Base-by-base conservation (phyloP, 2,329 filamentous ascomycete species). In the Acrocalymma vagum region DNA sequence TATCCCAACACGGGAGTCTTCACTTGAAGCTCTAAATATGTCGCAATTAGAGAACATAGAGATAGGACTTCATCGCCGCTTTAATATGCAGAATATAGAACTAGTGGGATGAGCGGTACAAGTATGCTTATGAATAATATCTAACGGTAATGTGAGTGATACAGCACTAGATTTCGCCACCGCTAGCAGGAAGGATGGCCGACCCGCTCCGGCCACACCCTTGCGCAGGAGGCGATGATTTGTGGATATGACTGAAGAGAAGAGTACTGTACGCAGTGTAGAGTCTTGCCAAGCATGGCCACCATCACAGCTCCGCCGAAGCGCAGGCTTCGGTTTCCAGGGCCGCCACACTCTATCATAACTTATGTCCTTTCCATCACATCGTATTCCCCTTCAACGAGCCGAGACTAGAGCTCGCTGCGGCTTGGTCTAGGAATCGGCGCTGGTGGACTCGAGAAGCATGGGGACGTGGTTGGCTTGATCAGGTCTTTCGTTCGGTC, bases 261-360 rank as follows among this genome's bases (percentile, higher is more conserved):
- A 50, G 23, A 44, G 25, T 29, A 43, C 38, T 34, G 23, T 33
- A 42, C 46, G 42, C 39, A 43, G 42, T 29, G 25, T 38, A 39
- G 38, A 36, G 42, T 41, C 45, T 38, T 42, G 37, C 26, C 10
- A 42, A 36, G 35, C 27, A 37, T 36, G 30, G 45, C 29, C n/a
- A n/a, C n/a, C n/a, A n/a, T n/a, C n/a, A n/a, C n/a, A n/a, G n/a
- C n/a, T 48, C 45, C 39, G 18, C 23, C 23, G 11, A 44, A 44
- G 34, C 41, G 25, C 34, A 38, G 16, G 28, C 33, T 37, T 37
- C 32, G 26, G 37, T 37, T 42, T 37, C 21, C 27, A 42, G 32
- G 32, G 17, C 33, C 20, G 16, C 33, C 35, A 14, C 41, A 20
- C 9, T 40, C 42, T 37, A 17, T 36, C 16, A 32, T 34, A 33